phyloP scores from a whole-genome alignment of 192 early-diverging fungal genomes.

The Backusella sp. region DNA sequence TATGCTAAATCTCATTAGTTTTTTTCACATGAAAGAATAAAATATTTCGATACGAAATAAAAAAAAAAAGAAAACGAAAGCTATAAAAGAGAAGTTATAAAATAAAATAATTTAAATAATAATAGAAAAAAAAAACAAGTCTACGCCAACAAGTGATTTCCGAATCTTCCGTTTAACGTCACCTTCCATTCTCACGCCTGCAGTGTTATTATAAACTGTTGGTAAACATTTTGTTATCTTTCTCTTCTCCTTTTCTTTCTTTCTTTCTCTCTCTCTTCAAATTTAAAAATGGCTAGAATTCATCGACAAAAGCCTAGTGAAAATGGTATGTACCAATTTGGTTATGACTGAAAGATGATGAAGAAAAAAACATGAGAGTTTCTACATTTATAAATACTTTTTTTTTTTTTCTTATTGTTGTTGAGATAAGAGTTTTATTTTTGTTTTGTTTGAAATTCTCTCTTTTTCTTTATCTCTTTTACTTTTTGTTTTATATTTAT shows the following conservation, averaged over 20 bases:
- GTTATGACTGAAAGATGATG: background rate
- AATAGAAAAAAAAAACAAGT: background rate
- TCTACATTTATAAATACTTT: background rate
- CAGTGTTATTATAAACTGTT: background rate
- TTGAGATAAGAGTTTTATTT: constrained; percentile 5
- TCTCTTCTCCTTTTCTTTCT: background rate
- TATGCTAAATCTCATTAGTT: background rate
- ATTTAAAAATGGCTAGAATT: constrained; percentile 9
- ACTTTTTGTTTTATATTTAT: background rate
- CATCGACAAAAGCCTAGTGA: constrained; percentile 1
- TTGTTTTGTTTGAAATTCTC: background rate
- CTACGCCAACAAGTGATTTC: background rate
- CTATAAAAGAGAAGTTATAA: background rate
- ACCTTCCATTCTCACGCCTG: constrained; percentile 4
- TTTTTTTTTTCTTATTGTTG: background rate
- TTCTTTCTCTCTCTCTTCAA: background rate
- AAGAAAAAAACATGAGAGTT: background rate
- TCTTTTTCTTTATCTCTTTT: background rate
- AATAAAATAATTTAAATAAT: background rate
- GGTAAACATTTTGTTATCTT: constrained; percentile 3
- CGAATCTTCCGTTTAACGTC: constrained; percentile 8
- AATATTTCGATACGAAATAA: background rate
- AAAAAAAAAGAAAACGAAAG: background rate
- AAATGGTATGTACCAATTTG: constrained; percentile 6
- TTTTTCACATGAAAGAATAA: background rate